Evolutionary conservation across 2,329 filamentous ascomycete genomes (phyloP).

Genomic region (Diaporthe sp.): DNA sequence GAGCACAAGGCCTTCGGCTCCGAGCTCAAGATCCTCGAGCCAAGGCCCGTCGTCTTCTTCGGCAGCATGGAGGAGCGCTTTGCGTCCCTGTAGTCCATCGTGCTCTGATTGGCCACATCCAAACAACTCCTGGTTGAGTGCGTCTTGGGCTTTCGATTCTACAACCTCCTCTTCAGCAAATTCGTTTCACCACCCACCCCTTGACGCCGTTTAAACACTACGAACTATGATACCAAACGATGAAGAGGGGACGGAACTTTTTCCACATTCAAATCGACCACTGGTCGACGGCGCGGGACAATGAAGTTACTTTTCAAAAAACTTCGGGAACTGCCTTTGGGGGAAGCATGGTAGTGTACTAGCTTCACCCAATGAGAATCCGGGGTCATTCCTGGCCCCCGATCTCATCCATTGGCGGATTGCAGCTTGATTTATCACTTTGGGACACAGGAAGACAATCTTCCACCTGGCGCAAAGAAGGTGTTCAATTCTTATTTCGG

Average conservation of each 20-base stretch:
- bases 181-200: constrained; percentile 21
- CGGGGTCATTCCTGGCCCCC: not conserved
- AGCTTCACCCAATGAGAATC: not conserved
- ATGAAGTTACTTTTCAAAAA: not conserved
- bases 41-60: constrained; percentile 74
- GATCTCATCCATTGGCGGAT: constrained; percentile 6
- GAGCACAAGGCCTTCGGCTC: constrained; percentile 67
- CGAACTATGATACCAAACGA: constrained; percentile 39
- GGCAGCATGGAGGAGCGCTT: constrained; percentile 74
- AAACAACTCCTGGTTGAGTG: constrained; percentile 34
- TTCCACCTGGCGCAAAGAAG: constrained; percentile 34
- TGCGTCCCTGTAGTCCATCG: constrained; percentile 52
- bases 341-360: constrained; percentile 11
- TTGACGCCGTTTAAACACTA: constrained; percentile 30
- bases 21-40: constrained; percentile 72
- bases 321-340: constrained; percentile 28
- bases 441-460: constrained; percentile 14
- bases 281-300: constrained; percentile 33
- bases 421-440: constrained; percentile 21
- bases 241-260: constrained; percentile 18
- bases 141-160: constrained; percentile 36
- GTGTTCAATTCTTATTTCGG: constrained; percentile 36
- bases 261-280: constrained; percentile 34
- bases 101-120: constrained; percentile 2
- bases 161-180: constrained; percentile 25